These are phyloP conservation scores for Harringtonia aguacate DNA, from an alignment of 2,329 filamentous ascomycete species.

Conservation along the genomic window DNA sequence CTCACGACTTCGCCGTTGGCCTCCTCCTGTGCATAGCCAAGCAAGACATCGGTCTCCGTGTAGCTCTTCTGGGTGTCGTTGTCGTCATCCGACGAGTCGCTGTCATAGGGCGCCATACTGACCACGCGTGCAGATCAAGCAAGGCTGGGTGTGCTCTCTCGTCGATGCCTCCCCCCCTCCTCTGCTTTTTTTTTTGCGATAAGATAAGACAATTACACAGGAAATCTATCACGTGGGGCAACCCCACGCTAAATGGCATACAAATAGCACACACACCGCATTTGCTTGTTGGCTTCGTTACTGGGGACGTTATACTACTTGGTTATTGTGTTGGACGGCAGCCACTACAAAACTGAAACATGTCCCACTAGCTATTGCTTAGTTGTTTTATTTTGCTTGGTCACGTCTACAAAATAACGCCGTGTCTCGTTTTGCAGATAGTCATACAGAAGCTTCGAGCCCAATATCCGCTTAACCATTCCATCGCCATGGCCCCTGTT, in stretches of 20 bases:
- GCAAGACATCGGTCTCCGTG: constrained; percentile 74
- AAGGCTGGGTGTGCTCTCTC: neutral
- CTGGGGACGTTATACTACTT: too few relatives aligned
- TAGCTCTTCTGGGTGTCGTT: constrained; percentile 37
- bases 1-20: constrained; percentile 73
- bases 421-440: constrained; percentile 16
- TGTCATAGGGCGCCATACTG: constrained; percentile 69
- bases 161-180: neutral
- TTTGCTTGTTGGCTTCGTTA: too few relatives aligned
- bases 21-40: constrained; percentile 71
- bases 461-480: neutral
- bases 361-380: neutral
- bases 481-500: too few relatives aligned
- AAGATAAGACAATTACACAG: neutral
- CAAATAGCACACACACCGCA: too few relatives aligned
- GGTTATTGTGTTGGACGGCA: too few relatives aligned
- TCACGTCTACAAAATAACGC: constrained; percentile 6
- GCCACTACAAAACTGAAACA: neutral
- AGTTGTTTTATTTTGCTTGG: constrained; percentile 6
- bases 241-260: too few relatives aligned
- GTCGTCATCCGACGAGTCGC: constrained; percentile 67
- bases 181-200: constrained; percentile 1
- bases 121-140: neutral
- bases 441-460: constrained; percentile 24
- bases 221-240: constrained; percentile 1